Evolutionary conservation across 257 asterid genomes (phyloP), one percentile per base, ranked within the genome.

Genomic region (Petrea volubilis): DNA sequence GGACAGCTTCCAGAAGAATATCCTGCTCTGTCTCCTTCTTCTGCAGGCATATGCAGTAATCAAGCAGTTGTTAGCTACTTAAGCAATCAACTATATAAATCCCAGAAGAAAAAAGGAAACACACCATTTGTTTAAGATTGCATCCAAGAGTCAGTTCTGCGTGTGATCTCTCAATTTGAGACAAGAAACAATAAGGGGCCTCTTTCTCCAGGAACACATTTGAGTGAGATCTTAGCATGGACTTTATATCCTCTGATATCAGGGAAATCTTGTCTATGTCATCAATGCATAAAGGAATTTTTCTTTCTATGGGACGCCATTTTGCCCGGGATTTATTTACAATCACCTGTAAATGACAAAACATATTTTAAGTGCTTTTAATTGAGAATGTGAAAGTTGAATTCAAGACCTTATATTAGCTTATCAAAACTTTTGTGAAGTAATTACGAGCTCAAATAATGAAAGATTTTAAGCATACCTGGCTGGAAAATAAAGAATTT

Each of bases 401-500:
- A 56, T 50, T 64, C 27, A 74, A 18, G 71, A 44, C 24, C 17
- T 18, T 21, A 43, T 25, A 25, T 21, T 28, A 27, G 29, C 52
- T 46, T 60, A 66, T 5, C 1, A 49, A 53, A 46, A 67, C 52
- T 56, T 38, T 24, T 28, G 36, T 67, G 20, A 46, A n/a, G 34
- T n/a, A 33, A 3, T 7, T 2, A 33, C 38, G 38, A 49, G 24
- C 25, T 28, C 17, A 24, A 40, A n/a, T 7, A 38, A 43, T 49
- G 24, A 60, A 74, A 4, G 64, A 53, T 43, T 51, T 47, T 41
- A 55, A 55, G 65, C 76, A 28, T 67, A 85, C 99, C 96, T 94
- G 99, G 85, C 98, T 90, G 9, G 95, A 83, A 79, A 94, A 90
- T 61, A 94, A 76, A 71, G 99, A 90, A 84, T 94, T 94, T 31